phyloP scores from a whole-genome alignment of 305 asterid genomes.

The Petunia hybrid region DNA sequence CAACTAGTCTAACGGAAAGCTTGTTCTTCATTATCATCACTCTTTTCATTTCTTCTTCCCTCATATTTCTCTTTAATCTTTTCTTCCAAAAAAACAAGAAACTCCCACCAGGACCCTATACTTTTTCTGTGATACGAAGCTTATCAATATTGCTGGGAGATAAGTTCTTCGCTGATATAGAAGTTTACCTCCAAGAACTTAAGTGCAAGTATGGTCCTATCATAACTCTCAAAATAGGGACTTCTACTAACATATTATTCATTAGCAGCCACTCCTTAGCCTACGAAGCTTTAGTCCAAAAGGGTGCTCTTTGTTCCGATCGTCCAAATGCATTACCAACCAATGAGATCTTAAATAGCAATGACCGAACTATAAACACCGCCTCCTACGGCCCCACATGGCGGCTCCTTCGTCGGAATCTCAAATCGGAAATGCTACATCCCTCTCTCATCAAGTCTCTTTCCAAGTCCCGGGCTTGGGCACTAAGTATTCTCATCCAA shows the following conservation, averaged over 20 bases:
- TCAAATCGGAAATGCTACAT: constrained; percentile 69
- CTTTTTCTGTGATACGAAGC: constrained; percentile 53
- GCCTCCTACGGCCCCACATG: constrained; percentile 69
- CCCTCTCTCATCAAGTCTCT: constrained; percentile 60
- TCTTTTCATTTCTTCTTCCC: not conserved
- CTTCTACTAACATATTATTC: constrained; percentile 53
- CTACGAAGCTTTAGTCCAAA: constrained; percentile 67
- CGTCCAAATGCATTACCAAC: constrained; percentile 55
- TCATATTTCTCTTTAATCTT: constrained; percentile 24
- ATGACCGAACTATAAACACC: constrained; percentile 50
- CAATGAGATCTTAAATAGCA: constrained; percentile 40
- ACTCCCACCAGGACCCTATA: constrained; percentile 65
- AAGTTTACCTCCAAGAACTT: constrained; percentile 53
- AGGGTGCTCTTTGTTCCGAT: constrained; percentile 73
- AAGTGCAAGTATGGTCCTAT: constrained; percentile 58
- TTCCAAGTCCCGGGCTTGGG: constrained; percentile 67
- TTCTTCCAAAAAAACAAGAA: not conserved
- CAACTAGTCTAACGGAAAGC: not conserved
- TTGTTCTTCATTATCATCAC: constrained; percentile 30
- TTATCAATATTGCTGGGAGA: constrained; percentile 48
- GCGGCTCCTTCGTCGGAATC: constrained; percentile 84
- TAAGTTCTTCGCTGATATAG: constrained; percentile 51
- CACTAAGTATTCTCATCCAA: constrained; percentile 51
- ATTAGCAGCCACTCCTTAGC: constrained; percentile 62
- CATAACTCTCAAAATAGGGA: constrained; percentile 52